Evolutionary conservation across 495 filamentous ascomycete genomes (phyloP).

Genomic region (Chlorociboria aeruginascens): DNA sequence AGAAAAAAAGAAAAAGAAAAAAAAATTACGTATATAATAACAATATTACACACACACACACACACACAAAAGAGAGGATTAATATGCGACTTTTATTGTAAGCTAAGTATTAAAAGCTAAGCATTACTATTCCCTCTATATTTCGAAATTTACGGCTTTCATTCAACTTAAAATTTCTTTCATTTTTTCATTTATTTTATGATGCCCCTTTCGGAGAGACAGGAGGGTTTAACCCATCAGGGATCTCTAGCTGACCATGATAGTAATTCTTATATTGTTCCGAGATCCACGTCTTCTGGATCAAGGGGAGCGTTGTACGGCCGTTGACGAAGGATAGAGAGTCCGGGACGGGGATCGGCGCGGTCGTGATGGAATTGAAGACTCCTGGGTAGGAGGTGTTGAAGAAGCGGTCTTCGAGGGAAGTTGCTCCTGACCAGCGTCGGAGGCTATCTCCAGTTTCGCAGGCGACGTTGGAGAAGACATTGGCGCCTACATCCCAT

Average conservation of each 20-base stretch:
- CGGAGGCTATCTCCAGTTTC: slow-evolving; percentile 28
- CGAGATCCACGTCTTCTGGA: slow-evolving; percentile 27
- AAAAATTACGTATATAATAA: no score
- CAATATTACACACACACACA: no score
- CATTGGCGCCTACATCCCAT: slow-evolving; percentile 43
- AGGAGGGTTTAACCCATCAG: slow-evolving; percentile 30
- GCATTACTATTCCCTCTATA: not conserved
- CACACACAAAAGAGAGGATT: no score
- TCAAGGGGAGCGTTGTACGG: slow-evolving; percentile 26
- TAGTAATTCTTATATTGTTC: slow-evolving; percentile 27
- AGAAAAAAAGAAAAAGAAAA: no score
- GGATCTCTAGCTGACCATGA: slow-evolving; percentile 26
- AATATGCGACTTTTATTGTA: no score
- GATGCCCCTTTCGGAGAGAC: slow-evolving; percentile 4
- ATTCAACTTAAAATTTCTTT: not conserved
- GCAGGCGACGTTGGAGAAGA: slow-evolving; percentile 32
- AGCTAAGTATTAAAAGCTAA: not conserved
- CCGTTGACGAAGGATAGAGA: slow-evolving; percentile 19
- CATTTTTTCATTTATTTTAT: slow-evolving; percentile 1
- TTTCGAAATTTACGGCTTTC: not conserved
- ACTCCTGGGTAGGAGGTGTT: slow-evolving; percentile 37
- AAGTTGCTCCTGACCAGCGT: slow-evolving; percentile 15
- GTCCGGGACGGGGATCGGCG: slow-evolving; percentile 20
- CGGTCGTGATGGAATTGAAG: slow-evolving; percentile 25
- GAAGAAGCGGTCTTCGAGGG: slow-evolving; percentile 27